Evolutionary conservation across 768 basidiomycete genomes (phyloP).

Genomic region (Lanmaoa pseudosensibilis): DNA sequence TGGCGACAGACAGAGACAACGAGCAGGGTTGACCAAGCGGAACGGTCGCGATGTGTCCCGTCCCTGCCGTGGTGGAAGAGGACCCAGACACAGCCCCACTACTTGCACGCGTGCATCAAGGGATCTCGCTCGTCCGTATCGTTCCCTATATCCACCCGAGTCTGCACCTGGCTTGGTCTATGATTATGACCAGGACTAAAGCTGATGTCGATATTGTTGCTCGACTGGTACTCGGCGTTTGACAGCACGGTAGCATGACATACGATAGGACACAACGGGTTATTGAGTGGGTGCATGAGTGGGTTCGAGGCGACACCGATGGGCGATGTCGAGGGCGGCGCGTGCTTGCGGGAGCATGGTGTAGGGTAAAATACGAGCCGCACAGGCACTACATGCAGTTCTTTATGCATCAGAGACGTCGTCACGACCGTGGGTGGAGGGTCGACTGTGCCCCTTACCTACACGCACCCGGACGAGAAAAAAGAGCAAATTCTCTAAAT

Average conservation of each 20-base stretch:
- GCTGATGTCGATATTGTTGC: not conserved
- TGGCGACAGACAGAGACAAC: not conserved
- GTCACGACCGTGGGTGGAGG: constrained; percentile 21
- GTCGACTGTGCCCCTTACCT: constrained; percentile 14
- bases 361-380: constrained; percentile 42
- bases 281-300: constrained; percentile 18
- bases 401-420: constrained; percentile 41
- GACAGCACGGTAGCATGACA: constrained; percentile 31
- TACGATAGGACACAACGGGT: constrained; percentile 27
- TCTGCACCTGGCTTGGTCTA: not conserved
- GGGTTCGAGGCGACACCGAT: not conserved
- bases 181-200: not conserved
- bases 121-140: constrained; percentile 1
- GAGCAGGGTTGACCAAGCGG: not conserved
- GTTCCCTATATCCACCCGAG: not conserved
- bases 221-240: not conserved
- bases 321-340: constrained; percentile 1
- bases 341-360: constrained; percentile 8
- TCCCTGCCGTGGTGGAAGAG: not conserved
- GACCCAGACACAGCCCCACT: not conserved
- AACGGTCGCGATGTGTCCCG: not conserved
- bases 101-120: constrained; percentile 11
- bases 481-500: not conserved
- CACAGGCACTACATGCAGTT: constrained; percentile 30
- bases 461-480: not conserved